phyloP scores from a whole-genome alignment of 208 protist genomes.

The Sergeia podlipaevii region DNA sequence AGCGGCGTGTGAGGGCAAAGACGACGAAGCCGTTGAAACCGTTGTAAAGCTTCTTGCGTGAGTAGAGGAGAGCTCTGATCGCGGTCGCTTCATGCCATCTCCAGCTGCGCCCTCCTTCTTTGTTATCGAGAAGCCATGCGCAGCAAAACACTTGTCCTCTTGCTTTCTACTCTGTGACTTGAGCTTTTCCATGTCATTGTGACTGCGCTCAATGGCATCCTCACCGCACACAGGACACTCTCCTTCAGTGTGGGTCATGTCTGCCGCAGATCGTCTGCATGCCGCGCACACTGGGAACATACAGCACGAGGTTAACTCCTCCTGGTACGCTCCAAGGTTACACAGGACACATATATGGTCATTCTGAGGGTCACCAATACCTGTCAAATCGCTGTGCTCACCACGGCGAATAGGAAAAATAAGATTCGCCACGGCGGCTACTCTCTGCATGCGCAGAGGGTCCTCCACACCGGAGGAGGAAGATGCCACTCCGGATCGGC shows the following conservation, averaged over 20 bases:
- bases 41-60: too few species aligned
- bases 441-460: slow-evolving; percentile 33
- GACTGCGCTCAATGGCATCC: too few species aligned
- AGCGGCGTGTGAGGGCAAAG: too few species aligned
- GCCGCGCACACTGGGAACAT: slow-evolving; percentile 38
- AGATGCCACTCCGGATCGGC: not conserved
- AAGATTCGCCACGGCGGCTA: slow-evolving; percentile 39
- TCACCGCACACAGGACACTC: slow-evolving; percentile 78
- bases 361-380: slow-evolving; percentile 4
- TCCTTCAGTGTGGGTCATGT: slow-evolving; percentile 56
- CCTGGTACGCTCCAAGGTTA: slow-evolving; percentile 40
- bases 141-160: too few species aligned
- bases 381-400: slow-evolving; percentile 9
- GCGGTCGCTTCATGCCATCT: too few species aligned
- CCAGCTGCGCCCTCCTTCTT: too few species aligned
- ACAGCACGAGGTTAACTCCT: slow-evolving; percentile 46
- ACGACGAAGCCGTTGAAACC: too few species aligned
- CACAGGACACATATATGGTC: slow-evolving; percentile 65
- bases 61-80: too few species aligned
- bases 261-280: slow-evolving; percentile 47
- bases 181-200: too few species aligned
- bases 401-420: slow-evolving; percentile 56
- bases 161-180: too few species aligned
- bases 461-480: slow-evolving; percentile 11
- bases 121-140: too few species aligned